phyloP scores from a whole-genome alignment of 1,284 basidiomycete species.

The Cystobasidium slooffiae region DNA sequence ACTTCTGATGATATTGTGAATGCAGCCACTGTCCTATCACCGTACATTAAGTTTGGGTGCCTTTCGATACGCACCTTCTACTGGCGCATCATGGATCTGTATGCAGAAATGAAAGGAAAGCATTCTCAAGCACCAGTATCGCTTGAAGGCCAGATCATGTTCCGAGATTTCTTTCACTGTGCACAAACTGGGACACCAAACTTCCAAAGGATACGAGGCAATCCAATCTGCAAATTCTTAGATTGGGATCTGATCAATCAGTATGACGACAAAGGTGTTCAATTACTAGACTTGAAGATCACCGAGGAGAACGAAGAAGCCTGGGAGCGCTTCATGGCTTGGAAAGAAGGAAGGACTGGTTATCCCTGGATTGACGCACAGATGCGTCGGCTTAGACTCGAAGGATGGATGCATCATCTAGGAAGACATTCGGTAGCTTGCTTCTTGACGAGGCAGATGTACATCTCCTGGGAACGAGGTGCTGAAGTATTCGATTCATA shows the following conservation, averaged over 20 bases:
- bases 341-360: conserved; percentile 60
- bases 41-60: conserved; percentile 63
- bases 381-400: conserved; percentile 60
- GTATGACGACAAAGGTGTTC: conserved; percentile 57
- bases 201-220: conserved; percentile 59
- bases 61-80: conserved; percentile 60
- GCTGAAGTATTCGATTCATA: conserved; percentile 62
- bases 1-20: not conserved
- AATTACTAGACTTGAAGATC: conserved; percentile 52
- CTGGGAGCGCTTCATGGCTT: conserved; percentile 58
- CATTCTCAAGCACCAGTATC: conserved; percentile 48
- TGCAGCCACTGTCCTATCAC: conserved; percentile 59
- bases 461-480: conserved; percentile 65
- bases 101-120: conserved; percentile 53
- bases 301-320: conserved; percentile 57
- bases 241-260: conserved; percentile 57
- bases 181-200: conserved; percentile 58
- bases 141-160: conserved; percentile 49
- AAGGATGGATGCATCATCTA: conserved; percentile 61
- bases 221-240: conserved; percentile 57
- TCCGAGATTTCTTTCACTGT: conserved; percentile 54
- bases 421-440: conserved; percentile 63
- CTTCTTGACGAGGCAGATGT: conserved; percentile 63
- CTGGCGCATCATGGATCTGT: conserved; percentile 57
- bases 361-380: conserved; percentile 63